A percentile compares a stretch with the other conserved stretches of the same genome.
Conservation (phyloP, 371 early-diverging fungal genomes). For the Haplosporangium sp. region DNA sequence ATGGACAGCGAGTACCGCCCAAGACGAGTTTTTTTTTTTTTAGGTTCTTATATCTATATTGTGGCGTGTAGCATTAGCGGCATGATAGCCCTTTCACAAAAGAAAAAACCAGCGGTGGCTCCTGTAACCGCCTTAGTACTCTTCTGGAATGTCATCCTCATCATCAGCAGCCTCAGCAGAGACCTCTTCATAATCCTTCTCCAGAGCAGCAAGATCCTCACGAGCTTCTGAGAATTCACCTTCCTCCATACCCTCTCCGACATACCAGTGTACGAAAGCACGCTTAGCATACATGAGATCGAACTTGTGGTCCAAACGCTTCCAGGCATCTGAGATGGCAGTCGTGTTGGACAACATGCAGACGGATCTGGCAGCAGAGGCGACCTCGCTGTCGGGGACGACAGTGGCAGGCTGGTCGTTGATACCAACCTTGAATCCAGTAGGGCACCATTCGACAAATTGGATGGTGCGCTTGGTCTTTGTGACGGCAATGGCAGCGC, state of each 20-base stretch:
- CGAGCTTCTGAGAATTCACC: conserved; percentile 99
- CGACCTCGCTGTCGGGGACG: conserved; percentile 91
- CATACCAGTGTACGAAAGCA: conserved; percentile 99
- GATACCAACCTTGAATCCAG: conserved; percentile 97
- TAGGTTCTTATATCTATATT: too few relatives aligned
- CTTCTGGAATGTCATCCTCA: background rate
- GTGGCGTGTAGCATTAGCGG: too few relatives aligned
- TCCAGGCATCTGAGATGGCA: conserved; percentile 95
- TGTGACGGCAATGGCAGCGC: conserved; percentile 85
- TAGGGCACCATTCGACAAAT: conserved; percentile 98
- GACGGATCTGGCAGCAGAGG: conserved; percentile 90
- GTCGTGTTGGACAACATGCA: conserved; percentile 96
- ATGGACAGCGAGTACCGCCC: too few relatives aligned
- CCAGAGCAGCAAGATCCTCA: conserved; percentile 98
- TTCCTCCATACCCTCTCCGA: conserved; percentile 96
- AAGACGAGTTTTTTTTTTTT: too few relatives aligned
- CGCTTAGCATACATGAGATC: conserved; percentile 97
- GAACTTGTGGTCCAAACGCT: conserved; percentile 94
- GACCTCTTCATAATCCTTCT: conserved; percentile 93
- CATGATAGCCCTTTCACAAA: too few relatives aligned
- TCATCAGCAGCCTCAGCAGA: conserved; percentile 1
- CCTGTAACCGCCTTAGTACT: too few relatives aligned
- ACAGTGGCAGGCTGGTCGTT: conserved; percentile 84
- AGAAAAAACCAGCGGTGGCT: too few relatives aligned
- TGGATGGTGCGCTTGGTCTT: conserved; percentile 90